Conservation (phyloP, 1,284 basidiomycete genomes). For the Schizophyllum amplum region DNA sequence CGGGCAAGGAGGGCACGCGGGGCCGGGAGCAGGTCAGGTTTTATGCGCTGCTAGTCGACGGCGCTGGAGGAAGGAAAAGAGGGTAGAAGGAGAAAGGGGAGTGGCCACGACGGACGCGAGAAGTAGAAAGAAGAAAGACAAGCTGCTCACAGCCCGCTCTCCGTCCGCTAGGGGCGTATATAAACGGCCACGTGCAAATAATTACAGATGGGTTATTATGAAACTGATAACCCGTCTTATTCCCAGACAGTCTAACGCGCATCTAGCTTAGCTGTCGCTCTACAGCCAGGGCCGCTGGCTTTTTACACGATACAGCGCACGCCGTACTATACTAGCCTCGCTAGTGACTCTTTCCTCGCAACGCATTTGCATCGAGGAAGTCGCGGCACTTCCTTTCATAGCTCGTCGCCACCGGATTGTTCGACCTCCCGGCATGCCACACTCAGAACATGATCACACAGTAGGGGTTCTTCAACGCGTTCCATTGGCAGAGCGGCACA, state of each 20-base stretch:
- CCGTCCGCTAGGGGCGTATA: neutral
- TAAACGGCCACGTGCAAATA: neutral
- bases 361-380: too few species aligned
- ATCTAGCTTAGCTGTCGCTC: too few species aligned
- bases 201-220: neutral
- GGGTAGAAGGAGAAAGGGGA: neutral
- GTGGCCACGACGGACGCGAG: neutral
- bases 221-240: neutral
- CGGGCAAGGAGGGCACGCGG: neutral
- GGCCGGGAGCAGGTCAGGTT: neutral
- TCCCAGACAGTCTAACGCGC: neutral
- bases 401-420: too few species aligned
- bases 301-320: neutral
- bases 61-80: neutral
- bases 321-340: too few species aligned
- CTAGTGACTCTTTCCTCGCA: too few species aligned
- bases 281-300: too few species aligned
- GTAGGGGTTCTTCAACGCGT: too few species aligned
- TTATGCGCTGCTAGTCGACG: neutral
- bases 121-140: neutral
- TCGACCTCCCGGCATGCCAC: too few species aligned
- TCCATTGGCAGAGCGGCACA: too few species aligned
- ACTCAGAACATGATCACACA: too few species aligned
- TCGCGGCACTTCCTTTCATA: too few species aligned
- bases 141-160: neutral